Conservation (phyloP, 345 rosid genomes). For the Litchi chinensis region DNA sequence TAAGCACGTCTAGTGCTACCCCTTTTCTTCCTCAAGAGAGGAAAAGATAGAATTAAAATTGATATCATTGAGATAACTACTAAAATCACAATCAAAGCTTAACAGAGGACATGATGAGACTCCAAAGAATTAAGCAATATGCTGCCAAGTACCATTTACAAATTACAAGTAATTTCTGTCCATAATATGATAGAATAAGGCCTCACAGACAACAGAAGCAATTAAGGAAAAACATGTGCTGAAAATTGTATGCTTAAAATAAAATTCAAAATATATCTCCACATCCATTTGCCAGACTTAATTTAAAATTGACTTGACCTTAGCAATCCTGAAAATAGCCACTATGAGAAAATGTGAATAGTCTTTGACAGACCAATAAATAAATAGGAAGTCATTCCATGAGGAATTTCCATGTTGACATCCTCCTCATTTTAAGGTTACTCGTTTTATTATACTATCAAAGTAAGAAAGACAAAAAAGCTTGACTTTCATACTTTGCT, state of each 20-base stretch:
- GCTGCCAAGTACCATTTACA: background rate
- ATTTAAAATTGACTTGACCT: background rate
- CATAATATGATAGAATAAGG: background rate
- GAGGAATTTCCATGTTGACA: background rate
- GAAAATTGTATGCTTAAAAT: background rate
- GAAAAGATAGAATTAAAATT: background rate
- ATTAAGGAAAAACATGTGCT: background rate
- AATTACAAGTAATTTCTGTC: background rate
- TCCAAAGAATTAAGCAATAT: background rate
- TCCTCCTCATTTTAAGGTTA: conserved; percentile 14
- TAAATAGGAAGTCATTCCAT: conserved; percentile 8
- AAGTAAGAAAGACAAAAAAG: background rate
- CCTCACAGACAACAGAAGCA: background rate
- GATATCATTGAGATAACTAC: background rate
- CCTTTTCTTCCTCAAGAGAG: background rate
- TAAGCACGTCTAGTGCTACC: background rate
- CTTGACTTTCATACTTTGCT: background rate
- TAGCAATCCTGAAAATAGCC: background rate
- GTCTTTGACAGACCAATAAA: conserved; percentile 4
- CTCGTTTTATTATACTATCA: conserved; percentile 8
- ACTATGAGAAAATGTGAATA: background rate
- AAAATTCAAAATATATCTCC: background rate
- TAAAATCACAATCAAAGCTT: background rate
- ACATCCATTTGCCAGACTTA: background rate
- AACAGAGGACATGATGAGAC: background rate